Evolutionary conservation across 1,139 yeast genomes (phyloP), one percentile per base, ranked within the genome.

Genomic region (Meyerozyma athensensis): DNA sequence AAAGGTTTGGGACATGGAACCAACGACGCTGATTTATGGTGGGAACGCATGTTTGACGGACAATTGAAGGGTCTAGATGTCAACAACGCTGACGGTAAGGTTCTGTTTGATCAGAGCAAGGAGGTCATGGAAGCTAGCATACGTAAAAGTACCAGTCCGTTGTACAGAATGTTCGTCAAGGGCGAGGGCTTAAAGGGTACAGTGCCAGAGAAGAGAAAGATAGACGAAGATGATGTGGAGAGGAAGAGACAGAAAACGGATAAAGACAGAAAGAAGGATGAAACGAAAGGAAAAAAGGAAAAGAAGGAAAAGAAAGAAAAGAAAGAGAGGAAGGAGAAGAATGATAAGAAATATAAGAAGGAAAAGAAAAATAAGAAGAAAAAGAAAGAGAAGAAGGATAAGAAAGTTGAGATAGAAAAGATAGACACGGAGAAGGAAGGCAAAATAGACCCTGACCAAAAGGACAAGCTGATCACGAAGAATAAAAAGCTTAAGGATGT

Each of bases 21-120:
- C 9, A 72, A 72, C 37, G 84, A 80, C 40, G 81, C 82, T 16
- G 97, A 89, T 52, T 83, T 86, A 37, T 92, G 98, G 98, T 92
- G 98, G 98, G 97, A 92, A 49, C 73, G 84, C 48, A 68, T 90
- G 35, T 92, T 92, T 62, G 97, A 92, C 59, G 96, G 96, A 1
- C 96, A 89, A 50, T 72, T 92, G 45, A 86, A 86, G 54, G 75
- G 78, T 16, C 58, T 92, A 35, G 90, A 86, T 41, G 92, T 89
- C 6, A 65, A 54, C 21, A 54, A 51, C 10, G 42, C 42, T 5
- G 33, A 58, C 2, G 62, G 57, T 17, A 43, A 40, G 5, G 59
- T 67, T 0, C 47, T 55, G 2, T 62, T 70, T 36, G 67, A 65
- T 28, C 81, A 74, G 40, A 72, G 72, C 39, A 71, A 69, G 41